Evolutionary conservation across 176 grass and related monocot genomes (phyloP), one percentile per base, ranked within the genome.

Genomic region (Neostapfia colusana): DNA sequence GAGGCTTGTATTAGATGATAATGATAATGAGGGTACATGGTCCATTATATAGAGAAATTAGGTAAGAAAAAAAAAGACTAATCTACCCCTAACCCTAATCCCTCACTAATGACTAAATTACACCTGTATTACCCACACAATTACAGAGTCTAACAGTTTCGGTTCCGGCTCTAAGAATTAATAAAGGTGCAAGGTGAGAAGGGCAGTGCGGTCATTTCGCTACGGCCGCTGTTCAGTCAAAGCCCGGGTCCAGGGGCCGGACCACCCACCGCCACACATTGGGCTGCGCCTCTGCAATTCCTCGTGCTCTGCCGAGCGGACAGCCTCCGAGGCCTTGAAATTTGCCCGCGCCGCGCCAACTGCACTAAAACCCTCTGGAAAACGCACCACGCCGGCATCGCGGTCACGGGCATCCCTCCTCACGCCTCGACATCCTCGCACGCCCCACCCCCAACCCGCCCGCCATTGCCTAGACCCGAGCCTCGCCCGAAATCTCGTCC

Each of bases 291-390:
- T 17, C 7, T 1, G 82, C 73, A 77, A 34, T 36, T 65, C 57
- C 74, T 84, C 82, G 81, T 70, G 73, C 73, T 84, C 65, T 4
- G 23, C 73, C 55, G 51, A 40, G 55, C 65, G 82, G 55, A 42
- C 36, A 31, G 42, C 28, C 81, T 84, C 73, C 74, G 74, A 84
- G 82, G 73, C 73, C 54, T 77, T 10, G 10, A 55, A 63, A 70
- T 31, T 53, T 20, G 12, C 35, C 55, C 73, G 25, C 63, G 3
- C 78, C 59, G 26, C 46, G 49, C 17, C 70, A 41, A 10, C 57
- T 25, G 4, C 60, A 50, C 55, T 55, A 53, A 84, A 76, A 53
- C 36, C 62, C 62, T 43, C 45, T 43, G 25, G 61, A 67, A 59
- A 68, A 37, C 71, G 26, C 46, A 12, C 70, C 61, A 18, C 17